Evolutionary conservation across 2,329 filamentous ascomycete species (phyloP).

Genomic region (Lachnellula willkommii): DNA sequence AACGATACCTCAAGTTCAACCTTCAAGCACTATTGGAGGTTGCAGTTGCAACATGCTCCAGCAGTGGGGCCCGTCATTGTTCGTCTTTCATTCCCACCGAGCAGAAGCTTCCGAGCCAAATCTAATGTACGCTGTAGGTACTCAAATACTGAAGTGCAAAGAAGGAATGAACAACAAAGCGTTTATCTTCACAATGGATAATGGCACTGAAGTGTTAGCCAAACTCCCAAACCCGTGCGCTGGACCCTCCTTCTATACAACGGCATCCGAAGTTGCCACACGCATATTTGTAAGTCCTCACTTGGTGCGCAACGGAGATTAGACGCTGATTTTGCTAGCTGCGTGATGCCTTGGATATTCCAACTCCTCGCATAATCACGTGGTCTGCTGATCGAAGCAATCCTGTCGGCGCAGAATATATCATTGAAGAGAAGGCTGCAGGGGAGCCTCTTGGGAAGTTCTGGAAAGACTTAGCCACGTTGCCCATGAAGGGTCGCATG

Average conservation of each 20-base stretch:
- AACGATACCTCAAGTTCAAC: not conserved
- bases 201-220: slow-evolving; percentile 20
- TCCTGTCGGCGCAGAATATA: slow-evolving; percentile 14
- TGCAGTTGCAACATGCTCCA: not conserved
- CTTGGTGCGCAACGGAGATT: not conserved
- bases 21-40: not conserved
- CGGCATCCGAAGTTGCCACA: slow-evolving; percentile 22
- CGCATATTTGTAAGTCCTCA: slow-evolving; percentile 20
- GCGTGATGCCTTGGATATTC: slow-evolving; percentile 11
- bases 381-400: slow-evolving; percentile 13
- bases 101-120: not conserved
- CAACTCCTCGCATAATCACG: slow-evolving; percentile 13
- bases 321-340: slow-evolving; percentile 5
- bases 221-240: slow-evolving; percentile 10
- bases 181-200: slow-evolving; percentile 25
- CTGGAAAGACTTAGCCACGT: slow-evolving; percentile 10
- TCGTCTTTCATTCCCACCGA: not conserved
- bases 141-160: slow-evolving; percentile 18
- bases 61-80: not conserved
- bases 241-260: slow-evolving; percentile 19
- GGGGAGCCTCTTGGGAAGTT: slow-evolving; percentile 9
- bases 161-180: slow-evolving; percentile 28
- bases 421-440: slow-evolving; percentile 14
- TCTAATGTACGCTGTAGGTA: not conserved
- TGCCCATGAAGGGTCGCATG: slow-evolving; percentile 5